phyloP scores from a whole-genome alignment of 2,329 filamentous ascomycete genomes.

The Botrytis squamosa region DNA sequence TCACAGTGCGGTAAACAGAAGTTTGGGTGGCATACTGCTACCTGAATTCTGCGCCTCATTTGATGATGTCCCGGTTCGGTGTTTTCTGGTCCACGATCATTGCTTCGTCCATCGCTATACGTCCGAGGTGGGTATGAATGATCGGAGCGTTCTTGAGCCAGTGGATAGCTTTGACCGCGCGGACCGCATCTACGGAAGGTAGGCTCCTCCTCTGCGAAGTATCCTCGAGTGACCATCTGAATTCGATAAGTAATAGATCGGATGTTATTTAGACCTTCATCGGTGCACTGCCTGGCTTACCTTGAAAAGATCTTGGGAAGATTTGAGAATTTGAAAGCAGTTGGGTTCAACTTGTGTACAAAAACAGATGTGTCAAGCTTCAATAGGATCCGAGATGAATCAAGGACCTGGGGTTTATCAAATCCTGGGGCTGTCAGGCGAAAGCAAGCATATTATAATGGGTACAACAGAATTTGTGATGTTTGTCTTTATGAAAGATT shows the following conservation, averaged over 20 bases:
- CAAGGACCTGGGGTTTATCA: slow-evolving; percentile 23
- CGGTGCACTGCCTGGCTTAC: slow-evolving; percentile 15
- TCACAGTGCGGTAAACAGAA: slow-evolving; percentile 1
- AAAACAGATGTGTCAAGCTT: slow-evolving; percentile 26
- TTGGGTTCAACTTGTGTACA: slow-evolving; percentile 16
- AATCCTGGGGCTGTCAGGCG: slow-evolving; percentile 25
- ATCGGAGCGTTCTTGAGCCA: slow-evolving; percentile 34
- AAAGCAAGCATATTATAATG: slow-evolving; percentile 30
- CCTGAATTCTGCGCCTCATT: slow-evolving; percentile 47
- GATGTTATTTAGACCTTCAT: slow-evolving; percentile 2
- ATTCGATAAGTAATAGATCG: slow-evolving; percentile 14
- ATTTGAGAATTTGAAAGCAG: slow-evolving; percentile 11
- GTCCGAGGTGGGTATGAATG: slow-evolving; percentile 24
- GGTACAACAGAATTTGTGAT: slow-evolving; percentile 25
- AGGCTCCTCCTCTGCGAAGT: slow-evolving; percentile 32
- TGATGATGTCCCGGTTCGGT: slow-evolving; percentile 29
- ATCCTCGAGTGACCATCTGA: slow-evolving; percentile 28
- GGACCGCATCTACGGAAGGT: slow-evolving; percentile 30
- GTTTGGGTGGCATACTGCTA: slow-evolving; percentile 45
- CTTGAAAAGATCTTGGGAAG: slow-evolving; percentile 3
- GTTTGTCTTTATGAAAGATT: slow-evolving; percentile 26
- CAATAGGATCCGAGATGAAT: slow-evolving; percentile 22
- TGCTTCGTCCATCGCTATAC: slow-evolving; percentile 29
- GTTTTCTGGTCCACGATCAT: slow-evolving; percentile 30
- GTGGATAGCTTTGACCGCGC: slow-evolving; percentile 32